Base-by-base conservation (phyloP, 345 rosid species). In the Hibiscus tridactylites region DNA sequence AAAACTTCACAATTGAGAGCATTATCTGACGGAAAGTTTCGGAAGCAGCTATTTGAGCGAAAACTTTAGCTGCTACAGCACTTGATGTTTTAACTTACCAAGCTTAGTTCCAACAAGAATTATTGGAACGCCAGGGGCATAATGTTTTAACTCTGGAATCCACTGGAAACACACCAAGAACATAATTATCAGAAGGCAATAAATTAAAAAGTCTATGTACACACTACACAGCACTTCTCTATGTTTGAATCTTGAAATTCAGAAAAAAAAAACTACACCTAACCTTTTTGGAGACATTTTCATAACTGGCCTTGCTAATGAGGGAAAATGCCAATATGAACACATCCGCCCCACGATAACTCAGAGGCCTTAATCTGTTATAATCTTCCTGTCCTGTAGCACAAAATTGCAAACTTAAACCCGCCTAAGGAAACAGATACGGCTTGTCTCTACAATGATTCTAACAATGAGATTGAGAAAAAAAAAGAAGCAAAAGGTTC, bases 241-340 rank as follows among this genome's bases (percentile, higher is more conserved):
- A n/a, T 49, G 53, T 28, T 28, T 57, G 17, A 67, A 35, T 26
- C n/a, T 33, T 19, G 42, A 35, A 35, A 37, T 37, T 37, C 1
- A 6, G 2, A 29, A 4, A 4, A 29, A 29, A 29, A 37, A 37
- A 37, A 37, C 8, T 9, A 53, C 5, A 54, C 42, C 29, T 5
- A 58, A 91, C 99, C 96, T 95, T 95, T 79, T 95, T 95, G 74
- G 96, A 86, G 50, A 92, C 91, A 74, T 95, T 95, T 81, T 95
- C 99, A 78, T 92, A 92, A 83, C 99, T 95, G 73, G 99, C 99
- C 84, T 92, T 95, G 91, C 97, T 95, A 78, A 95, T 92, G 65
- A 95, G 90, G 75, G 98, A 91, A 82, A 91, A 91, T 13, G 97
- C 97, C 80, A 94, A 88, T 17, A 94, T 88, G 83, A 94, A 94